Conservation (phyloP, 352 stramenopile genomes). For the Pythium vanterpoolii region DNA sequence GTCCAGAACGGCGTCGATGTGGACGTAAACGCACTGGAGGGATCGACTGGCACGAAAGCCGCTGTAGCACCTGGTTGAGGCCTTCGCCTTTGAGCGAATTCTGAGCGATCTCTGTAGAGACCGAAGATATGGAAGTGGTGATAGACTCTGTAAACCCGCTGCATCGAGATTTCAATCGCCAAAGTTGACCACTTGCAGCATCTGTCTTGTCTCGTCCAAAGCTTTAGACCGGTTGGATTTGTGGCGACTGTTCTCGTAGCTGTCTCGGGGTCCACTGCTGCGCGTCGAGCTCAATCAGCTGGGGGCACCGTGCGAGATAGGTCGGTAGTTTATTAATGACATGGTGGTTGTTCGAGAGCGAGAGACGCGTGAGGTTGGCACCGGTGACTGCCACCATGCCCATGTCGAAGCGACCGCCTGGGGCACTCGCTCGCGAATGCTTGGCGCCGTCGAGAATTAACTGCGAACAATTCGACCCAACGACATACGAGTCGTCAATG, state of each 20-base stretch:
- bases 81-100: background rate
- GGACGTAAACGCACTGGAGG: background rate
- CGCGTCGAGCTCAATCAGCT: conserved; percentile 1
- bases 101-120: background rate
- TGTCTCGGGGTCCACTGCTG: background rate
- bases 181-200: background rate
- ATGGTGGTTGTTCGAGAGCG: background rate
- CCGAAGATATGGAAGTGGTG: background rate
- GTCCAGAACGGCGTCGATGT: background rate
- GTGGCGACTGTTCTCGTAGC: background rate
- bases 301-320: background rate
- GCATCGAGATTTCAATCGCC: background rate
- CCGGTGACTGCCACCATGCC: background rate
- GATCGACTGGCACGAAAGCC: background rate
- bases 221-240: background rate
- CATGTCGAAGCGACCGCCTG: background rate
- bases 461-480: background rate
- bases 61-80: background rate
- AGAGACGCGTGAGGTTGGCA: background rate
- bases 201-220: background rate
- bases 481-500: background rate
- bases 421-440: too few species aligned
- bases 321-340: background rate
- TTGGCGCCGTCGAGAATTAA: background rate
- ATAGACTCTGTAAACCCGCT: background rate